phyloP scores from a whole-genome alignment of 1,139 yeast species.

The Pneumocystis jirovecii region DNA sequence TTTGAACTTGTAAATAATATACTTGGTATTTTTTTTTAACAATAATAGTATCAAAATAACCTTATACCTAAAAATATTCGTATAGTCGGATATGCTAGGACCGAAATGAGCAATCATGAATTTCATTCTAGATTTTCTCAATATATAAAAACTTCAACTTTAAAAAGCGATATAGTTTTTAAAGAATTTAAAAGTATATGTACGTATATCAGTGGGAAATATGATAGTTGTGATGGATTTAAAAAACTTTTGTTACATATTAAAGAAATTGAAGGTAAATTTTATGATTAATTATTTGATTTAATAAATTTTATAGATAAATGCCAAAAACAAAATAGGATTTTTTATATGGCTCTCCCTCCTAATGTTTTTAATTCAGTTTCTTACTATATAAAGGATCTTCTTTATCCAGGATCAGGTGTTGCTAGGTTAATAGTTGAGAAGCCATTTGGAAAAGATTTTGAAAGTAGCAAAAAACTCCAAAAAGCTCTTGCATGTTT shows the following conservation, averaged over 20 bases:
- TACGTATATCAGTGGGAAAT: conserved; percentile 60
- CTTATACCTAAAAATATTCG: conserved; percentile 53
- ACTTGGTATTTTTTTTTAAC: conserved; percentile 1
- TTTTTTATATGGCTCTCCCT: conserved; percentile 87
- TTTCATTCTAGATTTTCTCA: conserved; percentile 51
- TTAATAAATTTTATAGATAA: neutral
- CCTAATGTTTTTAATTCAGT: conserved; percentile 81
- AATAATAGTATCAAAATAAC: conserved; percentile 48
- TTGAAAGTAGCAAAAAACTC: conserved; percentile 58
- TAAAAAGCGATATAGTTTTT: conserved; percentile 33
- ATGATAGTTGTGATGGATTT: conserved; percentile 68
- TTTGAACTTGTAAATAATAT: conserved; percentile 23
- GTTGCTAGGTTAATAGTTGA: conserved; percentile 75
- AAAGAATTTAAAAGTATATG: conserved; percentile 44
- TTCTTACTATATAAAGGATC: conserved; percentile 53
- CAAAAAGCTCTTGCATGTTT: conserved; percentile 68
- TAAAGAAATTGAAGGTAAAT: conserved; percentile 39
- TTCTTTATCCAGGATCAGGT: conserved; percentile 55
- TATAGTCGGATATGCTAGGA: conserved; percentile 86
- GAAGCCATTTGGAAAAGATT: conserved; percentile 94
- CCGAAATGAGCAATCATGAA: conserved; percentile 51
- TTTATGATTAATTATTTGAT: conserved; percentile 13
- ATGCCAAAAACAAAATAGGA: conserved; percentile 29
- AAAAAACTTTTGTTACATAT: conserved; percentile 39
- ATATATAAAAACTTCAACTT: conserved; percentile 35